These are phyloP conservation scores for Yamadazyma diospyri DNA, from an alignment of 1,139 yeast species.

Conservation along the genomic window DNA sequence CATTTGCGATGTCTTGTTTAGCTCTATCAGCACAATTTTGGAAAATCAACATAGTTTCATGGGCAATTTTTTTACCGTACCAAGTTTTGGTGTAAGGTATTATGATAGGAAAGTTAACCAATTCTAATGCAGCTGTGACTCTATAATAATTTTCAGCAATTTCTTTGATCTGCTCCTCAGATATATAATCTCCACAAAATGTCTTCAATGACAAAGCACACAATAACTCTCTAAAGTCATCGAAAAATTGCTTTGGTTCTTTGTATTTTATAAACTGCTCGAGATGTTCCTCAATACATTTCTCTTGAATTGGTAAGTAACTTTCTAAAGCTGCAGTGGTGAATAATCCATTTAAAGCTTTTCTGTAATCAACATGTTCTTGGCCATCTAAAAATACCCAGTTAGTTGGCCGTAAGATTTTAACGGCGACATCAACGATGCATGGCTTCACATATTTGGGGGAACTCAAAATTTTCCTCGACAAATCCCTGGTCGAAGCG, in stretches of 20 bases:
- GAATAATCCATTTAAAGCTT: conserved; percentile 84
- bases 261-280: conserved; percentile 59
- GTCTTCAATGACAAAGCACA: conserved; percentile 92
- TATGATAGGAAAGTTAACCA: conserved; percentile 95
- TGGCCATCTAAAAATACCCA: conserved; percentile 98
- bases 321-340: conserved; percentile 77
- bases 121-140: conserved; percentile 92
- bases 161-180: conserved; percentile 80
- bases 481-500: conserved; percentile 85
- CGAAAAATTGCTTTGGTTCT: conserved; percentile 75
- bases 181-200: conserved; percentile 92
- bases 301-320: conserved; percentile 82
- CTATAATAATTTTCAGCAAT: conserved; percentile 89
- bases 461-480: conserved; percentile 82
- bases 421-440: conserved; percentile 94
- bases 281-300: conserved; percentile 76
- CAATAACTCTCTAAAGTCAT: conserved; percentile 90
- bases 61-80: conserved; percentile 94
- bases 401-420: conserved; percentile 88
- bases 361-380: conserved; percentile 89
- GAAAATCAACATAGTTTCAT: conserved; percentile 88
- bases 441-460: conserved; percentile 93
- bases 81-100: conserved; percentile 95
- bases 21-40: conserved; percentile 86
- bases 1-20: conserved; percentile 71